Base-by-base conservation (phyloP, 73 alveolate genomes). In the Paramecium primaurelia region DNA sequence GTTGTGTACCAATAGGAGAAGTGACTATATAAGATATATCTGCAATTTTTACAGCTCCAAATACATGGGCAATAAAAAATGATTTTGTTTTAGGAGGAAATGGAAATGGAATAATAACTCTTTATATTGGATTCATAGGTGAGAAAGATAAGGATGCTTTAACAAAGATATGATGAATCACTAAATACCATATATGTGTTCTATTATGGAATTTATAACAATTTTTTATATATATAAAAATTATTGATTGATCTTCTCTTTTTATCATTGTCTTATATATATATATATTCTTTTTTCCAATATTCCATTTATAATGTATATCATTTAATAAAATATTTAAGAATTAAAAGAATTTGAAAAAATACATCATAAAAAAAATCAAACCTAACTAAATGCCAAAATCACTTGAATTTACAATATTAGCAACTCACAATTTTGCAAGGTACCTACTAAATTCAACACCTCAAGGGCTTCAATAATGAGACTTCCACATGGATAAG, bases 401-500 rank as follows among this genome's bases (percentile, higher is more conserved):
- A 64, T 77, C 91, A 11, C 91, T 80, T 5, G 77, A 80, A 47
- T 80, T 80, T 25, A 80, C 71, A 80, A 44, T 80, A 10, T 12
- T 45, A 42, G 58, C 47, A 18, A 25, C 71, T 40, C 58, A 80
- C 18, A 40, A 80, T 26, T 25, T 32, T 6, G 91, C 91, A 26
- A 42, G 91, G 91, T 80, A 75, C 14, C 20, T 20, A 71, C 8
- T 71, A 36, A 42, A 25, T 28, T 44, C 20, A 20, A 59, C 8
- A 8, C 32, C 42, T 73, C 47, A 32, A 64, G 99, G 25, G 99
- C 99, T 32, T 92, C 99, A 4, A 93, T 94, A 10, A 80, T 99
- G 69, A 96, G 99, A 20, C 95, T 99, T 26, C 99, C 99, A 10
- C 99, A 99, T 93, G 99, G 99, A 25, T 96, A 95, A 59, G 99